A percentile compares a stretch with the other conserved stretches of the same genome.
Evolutionary conservation across 169 alveolate species (phyloP).

Genomic region (Neospora caninum): DNA sequence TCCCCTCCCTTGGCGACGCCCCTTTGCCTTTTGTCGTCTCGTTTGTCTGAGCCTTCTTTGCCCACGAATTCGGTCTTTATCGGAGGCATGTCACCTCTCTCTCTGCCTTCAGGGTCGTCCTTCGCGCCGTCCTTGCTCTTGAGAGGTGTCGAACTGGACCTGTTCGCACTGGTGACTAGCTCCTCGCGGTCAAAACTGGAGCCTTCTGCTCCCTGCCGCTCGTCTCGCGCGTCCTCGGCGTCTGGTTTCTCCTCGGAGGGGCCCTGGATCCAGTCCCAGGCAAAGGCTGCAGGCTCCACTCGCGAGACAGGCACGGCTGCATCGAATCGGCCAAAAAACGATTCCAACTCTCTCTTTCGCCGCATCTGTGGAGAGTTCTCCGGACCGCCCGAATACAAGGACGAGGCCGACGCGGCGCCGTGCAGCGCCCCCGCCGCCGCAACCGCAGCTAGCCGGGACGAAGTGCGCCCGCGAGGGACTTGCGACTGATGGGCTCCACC

Average conservation of each 20-base stretch:
- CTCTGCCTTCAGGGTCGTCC: not conserved
- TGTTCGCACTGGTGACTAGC: no score
- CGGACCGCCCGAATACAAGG: not conserved
- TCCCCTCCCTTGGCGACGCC: not conserved
- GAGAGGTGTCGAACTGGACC: not conserved
- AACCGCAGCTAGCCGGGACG: not conserved
- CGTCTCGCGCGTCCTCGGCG: not conserved
- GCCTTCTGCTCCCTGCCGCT: no score
- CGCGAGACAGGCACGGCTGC: not conserved
- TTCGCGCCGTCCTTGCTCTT: not conserved
- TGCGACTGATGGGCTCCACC: not conserved
- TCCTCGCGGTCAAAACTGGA: no score
- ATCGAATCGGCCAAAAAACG: not conserved
- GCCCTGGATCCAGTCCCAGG: not conserved
- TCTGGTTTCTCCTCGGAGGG: not conserved
- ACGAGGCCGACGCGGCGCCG: not conserved
- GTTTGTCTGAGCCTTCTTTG: not conserved
- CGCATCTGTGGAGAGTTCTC: not conserved
- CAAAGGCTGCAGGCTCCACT: slow-evolving; percentile 8
- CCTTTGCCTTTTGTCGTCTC: not conserved
- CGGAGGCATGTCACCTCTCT: not conserved
- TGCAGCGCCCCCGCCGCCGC: not conserved
- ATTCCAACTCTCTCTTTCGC: not conserved
- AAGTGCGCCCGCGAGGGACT: not conserved
- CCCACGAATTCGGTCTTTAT: not conserved